Evolutionary conservation across 768 basidiomycete genomes (phyloP), one percentile per base, ranked within the genome.

Genomic region (Leucogyrophana mollusca): DNA sequence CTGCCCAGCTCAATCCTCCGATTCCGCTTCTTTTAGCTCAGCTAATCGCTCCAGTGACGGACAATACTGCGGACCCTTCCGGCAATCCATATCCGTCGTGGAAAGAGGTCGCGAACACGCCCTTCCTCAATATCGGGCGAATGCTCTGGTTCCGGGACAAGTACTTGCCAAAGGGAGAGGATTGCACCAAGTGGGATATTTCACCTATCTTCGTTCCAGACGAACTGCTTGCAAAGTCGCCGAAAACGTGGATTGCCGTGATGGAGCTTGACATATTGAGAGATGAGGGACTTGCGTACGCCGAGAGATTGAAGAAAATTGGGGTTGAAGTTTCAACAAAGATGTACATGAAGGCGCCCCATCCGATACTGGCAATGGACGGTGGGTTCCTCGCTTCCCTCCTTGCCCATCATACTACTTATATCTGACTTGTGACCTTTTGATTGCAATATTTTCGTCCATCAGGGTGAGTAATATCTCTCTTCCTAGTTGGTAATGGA

Each of bases 331-430:
- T 78, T 10, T 74, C 83, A 46, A 64, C 77, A 3, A 75, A 74
- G 55, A 60, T 80, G 17, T 89, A 88, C 60, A 71, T 76, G 54
- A 76, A 74, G 11, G 82, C 79, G 4, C 87, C 86, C 22, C 85
- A 88, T 67, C 84, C 78, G 1, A 78, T 85, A 34, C 79, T 88
- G 77, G 81, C 79, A 5, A 85, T 87, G 83, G 85, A 87, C 50
- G 82, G 84, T 83, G 50, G 50, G 81, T 61, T 40, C 13, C 6
- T 38, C 32, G 23, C 30, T 33, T 10, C 11, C 33, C 35, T 24
- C 14, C 11, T n/a, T n/a, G 7, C 22, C 27, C 25, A 37, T 2
- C 6, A 39, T 35, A 8, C 34, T 9, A 5, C 42, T 50, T 3
- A 51, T n/a, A 16, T 37, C 35, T 37, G 20, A 21, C 9, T 6